Conservation (phyloP, 495 filamentous ascomycete genomes). For the Cercophora sp. region DNA sequence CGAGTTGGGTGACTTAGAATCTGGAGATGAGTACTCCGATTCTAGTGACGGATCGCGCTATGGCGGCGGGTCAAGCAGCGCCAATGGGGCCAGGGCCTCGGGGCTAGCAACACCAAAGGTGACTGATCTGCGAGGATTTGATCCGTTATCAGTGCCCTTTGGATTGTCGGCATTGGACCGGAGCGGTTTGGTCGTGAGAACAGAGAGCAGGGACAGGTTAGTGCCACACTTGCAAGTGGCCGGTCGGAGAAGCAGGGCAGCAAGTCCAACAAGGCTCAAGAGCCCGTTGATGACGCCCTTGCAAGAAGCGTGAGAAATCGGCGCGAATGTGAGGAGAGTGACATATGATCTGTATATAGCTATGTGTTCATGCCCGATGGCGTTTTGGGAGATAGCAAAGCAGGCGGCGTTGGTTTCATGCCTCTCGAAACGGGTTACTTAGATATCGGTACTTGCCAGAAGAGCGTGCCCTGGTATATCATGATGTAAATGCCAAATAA, state of each 20-base stretch:
- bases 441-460: too few relatives aligned
- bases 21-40: conserved; percentile 53
- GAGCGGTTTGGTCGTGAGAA: conserved; percentile 69
- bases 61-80: conserved; percentile 9
- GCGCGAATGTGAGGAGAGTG: too few relatives aligned
- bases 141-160: conserved; percentile 29
- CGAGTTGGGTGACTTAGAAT: conserved; percentile 64
- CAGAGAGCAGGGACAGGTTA: conserved; percentile 75
- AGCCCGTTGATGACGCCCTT: conserved; percentile 53
- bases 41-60: conserved; percentile 41
- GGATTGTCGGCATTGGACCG: conserved; percentile 58
- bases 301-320: neutral
- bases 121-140: conserved; percentile 55
- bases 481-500: too few relatives aligned
- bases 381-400: too few relatives aligned
- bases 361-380: too few relatives aligned
- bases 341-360: too few relatives aligned
- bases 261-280: conserved; percentile 60
- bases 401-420: too few relatives aligned
- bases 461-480: too few relatives aligned
- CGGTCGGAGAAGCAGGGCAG: conserved; percentile 55
- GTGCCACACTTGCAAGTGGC: conserved; percentile 43
- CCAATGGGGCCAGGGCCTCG: conserved; percentile 46
- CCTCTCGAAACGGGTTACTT: too few relatives aligned
- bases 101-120: conserved; percentile 63